Evolutionary conservation across 2,329 filamentous ascomycete genomes (phyloP).

Genomic region (Hypoxylon sp.): DNA sequence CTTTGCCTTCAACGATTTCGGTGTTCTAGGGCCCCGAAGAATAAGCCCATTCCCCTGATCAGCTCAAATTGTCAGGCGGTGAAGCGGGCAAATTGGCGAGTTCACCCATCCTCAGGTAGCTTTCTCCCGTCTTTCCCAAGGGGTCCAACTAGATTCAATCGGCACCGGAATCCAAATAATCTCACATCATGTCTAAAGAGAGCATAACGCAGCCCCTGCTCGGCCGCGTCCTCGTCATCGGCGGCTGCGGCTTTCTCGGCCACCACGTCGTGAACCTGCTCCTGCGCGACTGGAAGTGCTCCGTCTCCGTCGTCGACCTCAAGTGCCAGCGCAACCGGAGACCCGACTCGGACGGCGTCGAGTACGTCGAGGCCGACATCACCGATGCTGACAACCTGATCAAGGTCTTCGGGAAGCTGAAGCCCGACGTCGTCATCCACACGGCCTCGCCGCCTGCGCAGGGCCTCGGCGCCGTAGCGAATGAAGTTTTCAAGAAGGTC

Average conservation of each 20-base stretch:
- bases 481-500: constrained; percentile 79
- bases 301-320: constrained; percentile 79
- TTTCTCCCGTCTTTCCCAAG: neutral
- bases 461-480: constrained; percentile 64
- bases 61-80: constrained; percentile 37
- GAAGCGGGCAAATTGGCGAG: constrained; percentile 16
- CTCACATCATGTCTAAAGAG: constrained; percentile 36
- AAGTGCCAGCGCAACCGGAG: constrained; percentile 77
- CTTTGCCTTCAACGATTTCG: constrained; percentile 23
- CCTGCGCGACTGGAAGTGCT: constrained; percentile 69
- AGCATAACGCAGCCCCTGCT: constrained; percentile 59
- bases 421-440: constrained; percentile 89
- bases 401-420: constrained; percentile 72
- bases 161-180: constrained; percentile 1
- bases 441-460: constrained; percentile 80
- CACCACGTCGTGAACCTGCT: constrained; percentile 84
- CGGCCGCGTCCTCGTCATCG: constrained; percentile 81
- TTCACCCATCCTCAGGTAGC: neutral
- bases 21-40: constrained; percentile 21
- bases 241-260: constrained; percentile 87
- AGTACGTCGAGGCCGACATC: constrained; percentile 83
- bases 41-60: neutral
- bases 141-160: constrained; percentile 6
- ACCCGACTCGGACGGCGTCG: constrained; percentile 64
- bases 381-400: constrained; percentile 73